A percentile compares a stretch with the other conserved stretches of the same genome.
phyloP scores from a whole-genome alignment of 345 rosid genomes.

The Gossypium arboreum region DNA sequence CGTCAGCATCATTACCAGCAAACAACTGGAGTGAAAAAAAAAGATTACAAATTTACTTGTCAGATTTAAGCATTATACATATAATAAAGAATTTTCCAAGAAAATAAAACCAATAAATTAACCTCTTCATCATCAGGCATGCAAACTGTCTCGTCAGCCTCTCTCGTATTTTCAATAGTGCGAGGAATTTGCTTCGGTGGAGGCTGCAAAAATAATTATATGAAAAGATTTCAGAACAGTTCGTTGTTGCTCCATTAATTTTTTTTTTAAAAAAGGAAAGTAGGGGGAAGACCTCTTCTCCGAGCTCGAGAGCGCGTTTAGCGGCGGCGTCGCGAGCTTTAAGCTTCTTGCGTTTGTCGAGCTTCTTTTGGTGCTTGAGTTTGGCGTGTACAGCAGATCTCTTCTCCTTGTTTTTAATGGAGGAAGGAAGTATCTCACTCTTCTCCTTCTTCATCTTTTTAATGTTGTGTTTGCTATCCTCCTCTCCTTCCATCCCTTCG shows the following conservation, averaged over 20 bases:
- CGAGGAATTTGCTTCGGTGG: slow-evolving; percentile 62
- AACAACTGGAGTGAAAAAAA: slow-evolving; percentile 45
- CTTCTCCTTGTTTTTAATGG: slow-evolving; percentile 91
- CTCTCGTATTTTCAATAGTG: slow-evolving; percentile 92
- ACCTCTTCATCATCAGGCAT: slow-evolving; percentile 95
- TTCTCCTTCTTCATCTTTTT: slow-evolving; percentile 34
- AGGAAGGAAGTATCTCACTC: slow-evolving; percentile 70
- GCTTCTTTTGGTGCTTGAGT: slow-evolving; percentile 73
- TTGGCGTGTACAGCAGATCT: slow-evolving; percentile 74
- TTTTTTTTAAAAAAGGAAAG: not conserved
- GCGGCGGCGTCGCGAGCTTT: slow-evolving; percentile 75
- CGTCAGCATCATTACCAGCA: slow-evolving; percentile 89
- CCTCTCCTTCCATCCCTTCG: slow-evolving; percentile 29
- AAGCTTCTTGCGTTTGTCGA: slow-evolving; percentile 82
- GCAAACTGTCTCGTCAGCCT: slow-evolving; percentile 84
- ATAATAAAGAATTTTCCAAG: not conserved
- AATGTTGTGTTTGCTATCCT: slow-evolving; percentile 5
- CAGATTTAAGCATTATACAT: not conserved
- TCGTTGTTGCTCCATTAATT: not conserved
- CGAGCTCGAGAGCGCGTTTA: slow-evolving; percentile 82
- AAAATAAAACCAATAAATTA: not conserved
- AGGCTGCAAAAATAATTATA: slow-evolving; percentile 40
- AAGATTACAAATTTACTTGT: not conserved
- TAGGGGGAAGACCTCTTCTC: slow-evolving; percentile 62
- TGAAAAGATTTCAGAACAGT: not conserved